Conservation (phyloP, 1,284 basidiomycete species). For the Naganishia albida region DNA sequence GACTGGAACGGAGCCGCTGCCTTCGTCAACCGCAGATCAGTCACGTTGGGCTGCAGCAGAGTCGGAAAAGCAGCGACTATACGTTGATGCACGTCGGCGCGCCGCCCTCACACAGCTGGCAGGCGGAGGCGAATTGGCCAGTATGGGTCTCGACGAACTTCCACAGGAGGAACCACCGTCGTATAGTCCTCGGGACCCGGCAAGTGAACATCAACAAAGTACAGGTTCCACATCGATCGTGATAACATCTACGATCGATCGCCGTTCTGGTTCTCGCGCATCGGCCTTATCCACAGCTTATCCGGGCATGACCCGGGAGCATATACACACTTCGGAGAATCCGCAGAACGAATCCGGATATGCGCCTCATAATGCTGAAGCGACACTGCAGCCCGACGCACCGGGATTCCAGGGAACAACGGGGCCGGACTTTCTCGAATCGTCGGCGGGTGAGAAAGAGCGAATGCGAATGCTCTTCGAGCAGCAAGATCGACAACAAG, state of each 20-base stretch:
- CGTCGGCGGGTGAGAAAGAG: slow-evolving; percentile 45
- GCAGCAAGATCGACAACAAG: slow-evolving; percentile 52
- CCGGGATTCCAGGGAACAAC: neutral
- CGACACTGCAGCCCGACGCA: neutral
- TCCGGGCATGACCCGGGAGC: too few species aligned
- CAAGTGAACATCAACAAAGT: slow-evolving; percentile 1
- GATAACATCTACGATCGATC: neutral
- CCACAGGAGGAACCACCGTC: slow-evolving; percentile 39
- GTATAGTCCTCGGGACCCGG: slow-evolving; percentile 38
- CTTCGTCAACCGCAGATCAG: neutral
- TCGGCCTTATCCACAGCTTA: neutral
- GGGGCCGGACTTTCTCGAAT: neutral
- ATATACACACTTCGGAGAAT: neutral
- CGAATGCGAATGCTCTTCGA: slow-evolving; percentile 57
- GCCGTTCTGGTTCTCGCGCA: neutral
- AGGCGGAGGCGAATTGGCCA: slow-evolving; percentile 41
- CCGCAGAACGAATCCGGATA: neutral
- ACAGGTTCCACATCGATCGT: neutral
- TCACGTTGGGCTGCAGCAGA: slow-evolving; percentile 43
- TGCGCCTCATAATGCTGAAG: neutral
- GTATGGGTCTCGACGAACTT: slow-evolving; percentile 41
- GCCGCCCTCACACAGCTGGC: slow-evolving; percentile 58
- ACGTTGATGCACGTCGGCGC: slow-evolving; percentile 63
- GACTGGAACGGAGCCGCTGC: neutral
- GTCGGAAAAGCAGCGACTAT: slow-evolving; percentile 59